Base-by-base conservation (phyloP, 2,329 filamentous ascomycete species). In the Saccharata proteae region DNA sequence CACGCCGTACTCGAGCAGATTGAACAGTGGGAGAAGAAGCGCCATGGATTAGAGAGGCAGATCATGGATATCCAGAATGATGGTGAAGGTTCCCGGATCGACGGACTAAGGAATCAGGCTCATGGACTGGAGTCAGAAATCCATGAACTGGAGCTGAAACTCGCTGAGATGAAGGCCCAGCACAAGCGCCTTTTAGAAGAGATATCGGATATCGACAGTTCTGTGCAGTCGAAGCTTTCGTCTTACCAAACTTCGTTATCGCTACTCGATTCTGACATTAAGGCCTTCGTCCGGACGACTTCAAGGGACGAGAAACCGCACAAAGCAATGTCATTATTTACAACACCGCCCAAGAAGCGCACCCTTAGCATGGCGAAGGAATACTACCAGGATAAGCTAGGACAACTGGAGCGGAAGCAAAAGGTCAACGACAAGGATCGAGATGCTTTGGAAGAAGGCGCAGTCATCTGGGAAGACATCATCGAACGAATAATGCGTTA, bases 281-380 rank as follows among this genome's bases (percentile, higher is more conserved):
- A 58, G 4, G 59, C 57, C 4, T 68, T 85, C 36, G 58, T 85
- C 42, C 61, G 56, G 7, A 62, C 65, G 10, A 74, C 75, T 2
- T 69, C 71, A 0, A 41, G 44, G n/a, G 40, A 49, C 22, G 35
- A 27, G n/a, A 29, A 25, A 10, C 26, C 20, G 7, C 22, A 29
- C 19, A 26, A 22, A 20, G 19, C 14, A 24, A 27, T 35, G 18
- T n/a, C n/a, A n/a, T n/a, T n/a, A n/a, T n/a, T n/a, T n/a, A n/a
- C n/a, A n/a, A n/a, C n/a, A n/a, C 69, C 73, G 1, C 66, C 73
- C 0, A 71, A 77, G 42, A 65, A 77, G 12, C 64, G 80, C 27
- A 85, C 79, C 0, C 49, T 77, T 2, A 71, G 71, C 10, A 77
- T 85, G 74, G 80, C 79, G 0, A 71, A 64, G 37, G 67, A 75